phyloP scores from a whole-genome alignment of 306 rosid genomes.

The Medicago truncatula region DNA sequence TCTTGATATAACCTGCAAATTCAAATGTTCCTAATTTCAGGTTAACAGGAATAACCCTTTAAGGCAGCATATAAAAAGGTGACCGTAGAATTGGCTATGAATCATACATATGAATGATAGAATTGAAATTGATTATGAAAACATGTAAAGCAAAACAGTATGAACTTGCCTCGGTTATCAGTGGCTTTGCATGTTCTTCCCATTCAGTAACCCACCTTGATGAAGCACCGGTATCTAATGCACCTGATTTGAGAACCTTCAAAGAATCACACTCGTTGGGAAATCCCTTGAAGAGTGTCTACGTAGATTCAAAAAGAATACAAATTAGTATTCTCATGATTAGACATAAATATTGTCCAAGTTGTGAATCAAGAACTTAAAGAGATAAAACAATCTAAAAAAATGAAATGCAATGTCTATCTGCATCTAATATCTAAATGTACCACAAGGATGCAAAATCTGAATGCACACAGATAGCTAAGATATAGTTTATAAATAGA shows the following conservation, averaged over 20 bases:
- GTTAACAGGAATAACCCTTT: constrained; percentile 16
- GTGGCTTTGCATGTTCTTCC: constrained; percentile 89
- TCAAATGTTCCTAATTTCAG: constrained; percentile 17
- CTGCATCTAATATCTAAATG: constrained; percentile 2
- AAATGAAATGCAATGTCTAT: constrained; percentile 4
- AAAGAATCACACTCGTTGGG: constrained; percentile 72
- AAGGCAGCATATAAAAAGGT: constrained; percentile 2
- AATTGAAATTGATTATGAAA: background rate
- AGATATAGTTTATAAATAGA: background rate
- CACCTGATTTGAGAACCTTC: constrained; percentile 65
- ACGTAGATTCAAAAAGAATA: constrained; percentile 42
- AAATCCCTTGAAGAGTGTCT: constrained; percentile 92
- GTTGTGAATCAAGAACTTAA: background rate
- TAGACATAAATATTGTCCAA: background rate
- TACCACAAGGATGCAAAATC: background rate
- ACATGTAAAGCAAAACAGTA: constrained; percentile 30
- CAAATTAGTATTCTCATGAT: constrained; percentile 25
- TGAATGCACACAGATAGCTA: background rate
- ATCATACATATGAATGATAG: background rate
- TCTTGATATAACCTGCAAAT: constrained; percentile 53
- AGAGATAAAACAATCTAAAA: constrained; percentile 21
- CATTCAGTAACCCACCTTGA: constrained; percentile 84
- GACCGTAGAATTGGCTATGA: constrained; percentile 14
- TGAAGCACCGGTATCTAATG: constrained; percentile 71
- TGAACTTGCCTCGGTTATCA: constrained; percentile 74